Evolutionary conservation across 495 filamentous ascomycete genomes (phyloP), one percentile per base, ranked within the genome.

Genomic region (Aspergillus biplanus): DNA sequence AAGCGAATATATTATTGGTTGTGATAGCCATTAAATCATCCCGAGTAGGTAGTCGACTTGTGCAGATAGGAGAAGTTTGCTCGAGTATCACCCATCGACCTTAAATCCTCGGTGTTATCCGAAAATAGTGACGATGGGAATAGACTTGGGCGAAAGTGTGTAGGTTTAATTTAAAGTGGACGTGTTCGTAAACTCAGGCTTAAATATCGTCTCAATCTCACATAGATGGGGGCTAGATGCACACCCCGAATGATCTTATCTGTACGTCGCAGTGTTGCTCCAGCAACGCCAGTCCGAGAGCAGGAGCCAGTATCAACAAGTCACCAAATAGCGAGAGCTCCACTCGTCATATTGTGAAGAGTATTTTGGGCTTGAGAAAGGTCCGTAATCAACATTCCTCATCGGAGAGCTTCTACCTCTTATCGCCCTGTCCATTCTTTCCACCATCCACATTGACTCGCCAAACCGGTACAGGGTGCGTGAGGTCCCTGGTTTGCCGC

Each of bases 271-370:
- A 71, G 7, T 42, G 61, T 80, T 78, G 77, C 73, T 70, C 68
- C 54, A 71, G 77, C 77, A 79, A 79, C 77, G 60, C 59, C 32
- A 55, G 48, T 66, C 56, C 59, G 72, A 71, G 66, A 72, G 71
- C 71, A 73, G 64, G 54, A 42, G 32, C 61, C 53, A 52, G 50
- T 71, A 67, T 76, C 76, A 76, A 80, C 77, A 80, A 73, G 52
- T 56, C 52, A 52, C 44, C 56, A 64, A 53, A 13, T 63, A 50
- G 65, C 52, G 58, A 47, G 50, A 52, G 64, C 63, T 63, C 46
- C 62, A 63, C 64, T 60, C 58, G 33, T 46, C 48, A 42, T 39
- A 60, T 60, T 64, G 61, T 47, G 56, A 53, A 48, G 42, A 62
- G 31, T 59, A 13, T 56, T 39, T 56, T 59, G 59, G 65, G 47